Evolutionary conservation across 108 stramenopile genomes (phyloP), one percentile per base, ranked within the genome.

Genomic region (Chaetoceros muelleri): DNA sequence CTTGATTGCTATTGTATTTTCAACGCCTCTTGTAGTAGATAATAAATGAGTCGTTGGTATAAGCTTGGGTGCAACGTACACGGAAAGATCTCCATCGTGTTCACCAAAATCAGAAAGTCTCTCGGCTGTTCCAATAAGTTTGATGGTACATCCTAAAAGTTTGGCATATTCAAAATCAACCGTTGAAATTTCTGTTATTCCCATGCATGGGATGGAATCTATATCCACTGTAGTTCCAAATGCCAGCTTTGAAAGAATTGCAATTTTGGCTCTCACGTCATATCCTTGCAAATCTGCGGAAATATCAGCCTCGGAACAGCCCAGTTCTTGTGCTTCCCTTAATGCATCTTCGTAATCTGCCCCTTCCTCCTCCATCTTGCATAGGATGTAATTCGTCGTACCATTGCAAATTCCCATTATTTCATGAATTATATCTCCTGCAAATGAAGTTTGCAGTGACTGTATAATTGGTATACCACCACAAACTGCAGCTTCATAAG

Each of bases 261-360:
- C 78, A 50, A 94, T 91, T 70, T 96, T 96, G 40, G 90, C 88
- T 25, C 90, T 83, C 7, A 93, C 92, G 66, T 94, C 92, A 63
- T 88, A 71, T 5, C 95, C 95, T 64, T 93, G 92, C 3, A 96
- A 85, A 61, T 94, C 92, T 16, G 84, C 88, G 5, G 83, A 73
- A 0, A 85, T 83, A 60, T 92, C 90, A 1, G 75, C 80, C 65
- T 87, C 84, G 8, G 85, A 82, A 59, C 59, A 92, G 16, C 85
- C 85, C 52, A 92, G 65, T 30, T 82, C 81, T 58, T 84, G 83
- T 26, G 88, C 81, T 70, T 90, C 87, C 46, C 63, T 70, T 28
- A 87, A 60, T 0, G 76, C 85, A 10, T 64, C 69, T 46, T 77
- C 78, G 31, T 84, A 85, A 50, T 79, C 83, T 0, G 58, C 74